Base-by-base conservation (phyloP, 768 basidiomycete genomes). In the Rhodosporidiobolus odoratus region DNA sequence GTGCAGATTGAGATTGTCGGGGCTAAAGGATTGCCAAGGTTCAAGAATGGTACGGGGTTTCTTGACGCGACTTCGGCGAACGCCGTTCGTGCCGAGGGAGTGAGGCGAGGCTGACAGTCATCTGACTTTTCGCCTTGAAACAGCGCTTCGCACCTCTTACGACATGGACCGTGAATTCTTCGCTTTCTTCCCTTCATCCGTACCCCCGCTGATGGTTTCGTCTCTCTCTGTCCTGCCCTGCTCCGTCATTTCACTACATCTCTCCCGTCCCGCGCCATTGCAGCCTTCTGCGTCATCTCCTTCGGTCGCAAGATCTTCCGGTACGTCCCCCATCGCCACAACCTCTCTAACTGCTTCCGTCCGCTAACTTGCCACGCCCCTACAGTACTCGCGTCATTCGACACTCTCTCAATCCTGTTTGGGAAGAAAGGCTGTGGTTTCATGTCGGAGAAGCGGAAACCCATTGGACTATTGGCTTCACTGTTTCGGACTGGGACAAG, bases 401-500 rank as follows among this genome's bases (percentile, higher is more conserved):
- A 6, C 91, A 93, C 79, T 87, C 86, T 0, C 81, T 88, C 62
- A 92, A 90, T 78, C 95, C 96, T 0, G 84, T 84, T 1, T 98
- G 93, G 91, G 90, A 97, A 71, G 93, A 97, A 81, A 94, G 95
- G 79, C 82, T 98, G 5, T 84, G 96, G 17, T 98, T 97, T 83
- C 94, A 96, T 78, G 94, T 98, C 21, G 85, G 92, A 35, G 83
- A 88, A 17, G 92, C 91, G 77, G 94, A 97, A 79, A 86, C 85
- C 15, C 77, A 84, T 16, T 96, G 87, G 71, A 68, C 69, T n/a
- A 75, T 77, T 63, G 86, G 91, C 74, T 86, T 96, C 60, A 85
- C 87, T 0, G 86, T 99, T 4, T 86, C 93, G 59, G 95, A 99
- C 78, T 99, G 95, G 95, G 95, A 98, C 80, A 97, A 97, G 80